phyloP scores from a whole-genome alignment of 1,139 yeast species.

The Candida neerlandica region DNA sequence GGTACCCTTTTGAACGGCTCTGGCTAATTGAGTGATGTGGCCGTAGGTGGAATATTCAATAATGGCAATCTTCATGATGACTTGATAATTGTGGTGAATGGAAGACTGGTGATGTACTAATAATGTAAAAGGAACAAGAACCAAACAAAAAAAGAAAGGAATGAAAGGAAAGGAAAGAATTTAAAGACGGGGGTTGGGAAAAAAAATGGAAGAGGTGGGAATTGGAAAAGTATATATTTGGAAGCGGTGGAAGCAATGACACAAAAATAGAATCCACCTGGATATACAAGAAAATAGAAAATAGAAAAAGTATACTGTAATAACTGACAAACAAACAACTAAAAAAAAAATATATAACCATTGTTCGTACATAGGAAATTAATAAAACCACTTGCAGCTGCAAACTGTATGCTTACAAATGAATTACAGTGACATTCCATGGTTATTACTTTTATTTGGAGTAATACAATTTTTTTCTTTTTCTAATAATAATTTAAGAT shows the following conservation, averaged over 20 bases:
- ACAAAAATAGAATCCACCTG: constrained; percentile 3
- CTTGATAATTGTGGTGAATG: neutral
- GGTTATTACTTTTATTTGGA: neutral
- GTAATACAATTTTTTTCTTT: too few relatives aligned
- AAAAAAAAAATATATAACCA: neutral
- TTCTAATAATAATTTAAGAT: neutral
- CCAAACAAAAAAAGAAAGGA: neutral
- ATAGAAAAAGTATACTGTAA: neutral
- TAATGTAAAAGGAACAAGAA: neutral
- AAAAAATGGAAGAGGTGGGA: constrained; percentile 1
- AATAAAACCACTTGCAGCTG: neutral
- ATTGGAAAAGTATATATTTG: constrained; percentile 3
- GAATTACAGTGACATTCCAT: neutral
- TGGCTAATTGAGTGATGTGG: constrained; percentile 56
- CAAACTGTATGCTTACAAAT: constrained; percentile 1
- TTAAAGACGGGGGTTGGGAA: neutral
- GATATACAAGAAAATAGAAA: constrained; percentile 3
- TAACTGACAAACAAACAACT: neutral
- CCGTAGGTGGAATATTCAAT: constrained; percentile 66
- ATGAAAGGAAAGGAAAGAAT: neutral
- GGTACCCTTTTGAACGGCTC: constrained; percentile 44
- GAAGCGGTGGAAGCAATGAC: neutral
- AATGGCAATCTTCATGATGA: constrained; percentile 45
- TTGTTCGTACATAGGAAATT: neutral
- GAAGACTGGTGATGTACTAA: neutral